phyloP scores from a whole-genome alignment of 495 filamentous ascomycete genomes.

The Podospora tetraspora region DNA sequence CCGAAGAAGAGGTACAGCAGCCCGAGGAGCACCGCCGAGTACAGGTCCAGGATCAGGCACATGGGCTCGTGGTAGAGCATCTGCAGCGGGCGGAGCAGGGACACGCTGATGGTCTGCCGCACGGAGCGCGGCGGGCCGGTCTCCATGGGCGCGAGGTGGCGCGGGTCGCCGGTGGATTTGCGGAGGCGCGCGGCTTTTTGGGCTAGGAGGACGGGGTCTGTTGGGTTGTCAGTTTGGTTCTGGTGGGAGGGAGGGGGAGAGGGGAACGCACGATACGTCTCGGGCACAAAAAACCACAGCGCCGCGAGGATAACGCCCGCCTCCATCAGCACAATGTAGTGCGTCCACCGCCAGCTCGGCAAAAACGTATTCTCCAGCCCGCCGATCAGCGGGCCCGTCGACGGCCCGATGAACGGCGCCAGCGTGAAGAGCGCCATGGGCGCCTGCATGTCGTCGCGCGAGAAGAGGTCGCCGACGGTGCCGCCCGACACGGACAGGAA shows the following conservation, averaged over 20 bases:
- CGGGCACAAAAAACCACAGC: constrained; percentile 73
- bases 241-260: background rate
- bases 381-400: constrained; percentile 52
- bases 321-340: constrained; percentile 83
- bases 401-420: constrained; percentile 69
- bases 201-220: constrained; percentile 61
- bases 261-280: constrained; percentile 68
- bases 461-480: constrained; percentile 86
- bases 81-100: constrained; percentile 74
- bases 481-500: constrained; percentile 89
- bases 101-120: constrained; percentile 59
- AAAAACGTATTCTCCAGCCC: constrained; percentile 68
- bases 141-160: constrained; percentile 79
- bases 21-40: constrained; percentile 79
- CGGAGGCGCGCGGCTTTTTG: constrained; percentile 68
- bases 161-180: constrained; percentile 68
- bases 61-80: constrained; percentile 82
- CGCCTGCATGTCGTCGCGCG: constrained; percentile 62
- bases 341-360: constrained; percentile 77
- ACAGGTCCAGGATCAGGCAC: constrained; percentile 76
- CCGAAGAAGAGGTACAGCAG: constrained; percentile 95
- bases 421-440: constrained; percentile 64
- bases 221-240: background rate
- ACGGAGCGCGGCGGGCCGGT: constrained; percentile 62
- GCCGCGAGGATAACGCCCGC: constrained; percentile 53